Percentiles rank a stretch among this genome's conserved stretches.
These are phyloP conservation scores for Intubia oerlemansii DNA, from an alignment of 2,329 filamentous ascomycete species.

Conservation along the genomic window DNA sequence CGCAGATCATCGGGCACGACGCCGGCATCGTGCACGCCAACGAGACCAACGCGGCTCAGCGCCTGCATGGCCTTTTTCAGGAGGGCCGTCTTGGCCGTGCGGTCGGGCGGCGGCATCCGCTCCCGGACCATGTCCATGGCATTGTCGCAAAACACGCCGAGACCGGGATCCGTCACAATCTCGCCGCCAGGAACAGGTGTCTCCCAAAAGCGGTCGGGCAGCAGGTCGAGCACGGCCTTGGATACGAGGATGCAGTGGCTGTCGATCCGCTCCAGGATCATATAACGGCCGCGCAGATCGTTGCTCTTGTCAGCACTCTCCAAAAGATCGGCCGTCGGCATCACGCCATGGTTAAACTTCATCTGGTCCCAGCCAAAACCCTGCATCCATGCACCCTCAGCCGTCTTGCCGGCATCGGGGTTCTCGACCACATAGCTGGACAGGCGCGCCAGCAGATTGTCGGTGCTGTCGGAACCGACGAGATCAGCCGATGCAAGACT, in stretches of 20 bases:
- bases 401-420: slow-evolving; percentile 26
- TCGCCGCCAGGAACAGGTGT: slow-evolving; percentile 39
- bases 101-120: slow-evolving; percentile 33
- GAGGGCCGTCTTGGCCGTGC: slow-evolving; percentile 28
- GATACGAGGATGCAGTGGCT: slow-evolving; percentile 53
- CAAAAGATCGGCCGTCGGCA: slow-evolving; percentile 42
- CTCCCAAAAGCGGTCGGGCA: slow-evolving; percentile 28
- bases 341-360: slow-evolving; percentile 28
- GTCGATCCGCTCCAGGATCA: slow-evolving; percentile 51
- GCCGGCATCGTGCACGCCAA: slow-evolving; percentile 49
- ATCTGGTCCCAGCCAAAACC: slow-evolving; percentile 55
- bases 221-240: slow-evolving; percentile 35
- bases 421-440: slow-evolving; percentile 26
- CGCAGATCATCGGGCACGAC: slow-evolving; percentile 30
- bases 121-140: slow-evolving; percentile 41
- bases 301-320: slow-evolving; percentile 28
- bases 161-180: slow-evolving; percentile 35
- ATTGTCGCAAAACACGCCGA: slow-evolving; percentile 54
- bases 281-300: slow-evolving; percentile 30
- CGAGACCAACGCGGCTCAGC: slow-evolving; percentile 42
- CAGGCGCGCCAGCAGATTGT: slow-evolving; percentile 31
- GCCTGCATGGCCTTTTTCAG: slow-evolving; percentile 37
- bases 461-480: slow-evolving; percentile 33
- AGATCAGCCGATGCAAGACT: slow-evolving; percentile 44
- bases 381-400: slow-evolving; percentile 42